These are phyloP conservation scores for Aspergillus caelatus DNA, from an alignment of 2,329 filamentous ascomycete genomes.

Conservation along the genomic window DNA sequence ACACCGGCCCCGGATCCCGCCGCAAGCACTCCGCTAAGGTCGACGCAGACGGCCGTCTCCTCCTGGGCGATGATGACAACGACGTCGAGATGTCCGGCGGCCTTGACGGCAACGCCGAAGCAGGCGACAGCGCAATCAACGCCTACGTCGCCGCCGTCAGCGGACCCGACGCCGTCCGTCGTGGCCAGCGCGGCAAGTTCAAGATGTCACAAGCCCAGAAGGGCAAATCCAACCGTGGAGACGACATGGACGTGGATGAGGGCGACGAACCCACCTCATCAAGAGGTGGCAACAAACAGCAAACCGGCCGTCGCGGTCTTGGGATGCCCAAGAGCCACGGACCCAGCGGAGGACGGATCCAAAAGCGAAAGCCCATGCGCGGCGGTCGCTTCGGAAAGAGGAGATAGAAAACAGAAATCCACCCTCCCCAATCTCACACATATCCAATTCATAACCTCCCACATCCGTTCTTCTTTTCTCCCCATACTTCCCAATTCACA, in stretches of 20 bases:
- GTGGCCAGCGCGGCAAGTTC: conserved; percentile 62
- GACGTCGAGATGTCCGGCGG: conserved; percentile 53
- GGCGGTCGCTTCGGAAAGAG: conserved; percentile 6
- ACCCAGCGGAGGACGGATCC: conserved; percentile 26
- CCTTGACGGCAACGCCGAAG: conserved; percentile 32
- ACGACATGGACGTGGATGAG: conserved; percentile 47
- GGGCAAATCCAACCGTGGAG: conserved; percentile 38
- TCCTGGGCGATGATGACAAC: conserved; percentile 42
- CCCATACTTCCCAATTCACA: not conserved
- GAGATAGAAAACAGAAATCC: not conserved
- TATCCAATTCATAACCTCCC: not conserved
- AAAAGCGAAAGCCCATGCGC: conserved; percentile 24
- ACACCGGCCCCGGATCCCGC: conserved; percentile 40
- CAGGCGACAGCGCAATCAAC: conserved; percentile 51
- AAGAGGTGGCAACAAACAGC: not conserved
- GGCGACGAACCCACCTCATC: conserved; percentile 18
- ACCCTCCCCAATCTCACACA: not conserved
- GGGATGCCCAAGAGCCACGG: conserved; percentile 33
- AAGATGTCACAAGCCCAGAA: conserved; percentile 57
- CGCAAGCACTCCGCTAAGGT: conserved; percentile 46
- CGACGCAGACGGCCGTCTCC: conserved; percentile 48
- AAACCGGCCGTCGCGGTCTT: conserved; percentile 26
- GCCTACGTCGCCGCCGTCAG: conserved; percentile 65
- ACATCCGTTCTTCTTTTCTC: not conserved
- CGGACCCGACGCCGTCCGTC: conserved; percentile 60